Evolutionary conservation across 257 asterid species (phyloP).

Genomic region (Gentiana straminea): DNA sequence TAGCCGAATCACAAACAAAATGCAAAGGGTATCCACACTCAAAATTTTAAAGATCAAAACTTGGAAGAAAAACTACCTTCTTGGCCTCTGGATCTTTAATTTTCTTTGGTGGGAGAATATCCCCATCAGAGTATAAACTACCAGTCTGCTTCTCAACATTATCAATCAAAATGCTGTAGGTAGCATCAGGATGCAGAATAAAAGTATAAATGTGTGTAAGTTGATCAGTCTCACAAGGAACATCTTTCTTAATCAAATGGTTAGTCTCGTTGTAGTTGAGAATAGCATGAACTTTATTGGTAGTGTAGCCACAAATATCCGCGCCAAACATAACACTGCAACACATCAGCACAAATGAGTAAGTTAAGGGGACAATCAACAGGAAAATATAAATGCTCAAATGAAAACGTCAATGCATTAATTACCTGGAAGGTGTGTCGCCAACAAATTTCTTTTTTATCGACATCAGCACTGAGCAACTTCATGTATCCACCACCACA

Average conservation of each 20-base stretch:
- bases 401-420: background rate
- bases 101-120: constrained; percentile 73
- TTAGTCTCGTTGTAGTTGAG: constrained; percentile 56
- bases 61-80: constrained; percentile 38
- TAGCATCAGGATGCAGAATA: constrained; percentile 88
- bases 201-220: constrained; percentile 87
- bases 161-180: constrained; percentile 75
- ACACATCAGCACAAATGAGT: background rate
- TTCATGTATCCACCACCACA: constrained; percentile 99
- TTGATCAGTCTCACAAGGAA: constrained; percentile 98
- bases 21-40: background rate
- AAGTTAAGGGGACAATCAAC: background rate
- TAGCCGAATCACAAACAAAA: background rate
- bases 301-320: constrained; percentile 80
- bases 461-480: constrained; percentile 72
- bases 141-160: constrained; percentile 90
- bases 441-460: constrained; percentile 93
- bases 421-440: constrained; percentile 85
- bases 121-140: constrained; percentile 91
- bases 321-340: constrained; percentile 99
- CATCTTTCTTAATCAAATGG: constrained; percentile 83
- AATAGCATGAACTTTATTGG: constrained; percentile 83
- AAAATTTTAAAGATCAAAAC: background rate
- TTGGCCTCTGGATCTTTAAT: constrained; percentile 93
- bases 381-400: background rate